Conservation (phyloP, 768 basidiomycete genomes). For the Leccinum boreale region DNA sequence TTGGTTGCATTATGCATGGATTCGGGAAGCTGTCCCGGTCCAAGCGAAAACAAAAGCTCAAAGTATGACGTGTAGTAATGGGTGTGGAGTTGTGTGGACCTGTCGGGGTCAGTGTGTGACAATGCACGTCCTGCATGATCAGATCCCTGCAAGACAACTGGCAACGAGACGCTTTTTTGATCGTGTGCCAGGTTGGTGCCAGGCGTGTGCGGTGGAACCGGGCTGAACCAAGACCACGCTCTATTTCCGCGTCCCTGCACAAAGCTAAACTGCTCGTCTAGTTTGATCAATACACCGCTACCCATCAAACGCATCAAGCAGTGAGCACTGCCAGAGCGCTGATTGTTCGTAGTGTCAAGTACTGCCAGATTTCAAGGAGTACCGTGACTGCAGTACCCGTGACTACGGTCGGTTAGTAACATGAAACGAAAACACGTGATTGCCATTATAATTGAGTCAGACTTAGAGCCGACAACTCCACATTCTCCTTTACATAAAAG, state of each 20-base stretch:
- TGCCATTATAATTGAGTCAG: not conserved
- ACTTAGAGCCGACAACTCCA: slow-evolving; percentile 9
- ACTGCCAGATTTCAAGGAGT: not conserved
- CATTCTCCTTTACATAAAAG: slow-evolving; percentile 2
- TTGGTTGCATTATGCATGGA: not conserved
- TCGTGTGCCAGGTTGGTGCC: not conserved
- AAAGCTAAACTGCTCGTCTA: not conserved
- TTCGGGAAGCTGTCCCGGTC: not conserved
- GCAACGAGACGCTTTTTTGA: not conserved
- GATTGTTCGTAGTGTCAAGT: slow-evolving; percentile 2
- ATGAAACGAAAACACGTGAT: slow-evolving; percentile 18
- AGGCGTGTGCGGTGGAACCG: not conserved
- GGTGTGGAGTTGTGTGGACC: not conserved
- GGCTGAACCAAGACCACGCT: not conserved
- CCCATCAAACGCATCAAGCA: not conserved
- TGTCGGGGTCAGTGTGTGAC: not conserved
- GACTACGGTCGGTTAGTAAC: not conserved
- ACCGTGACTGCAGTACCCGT: no score
- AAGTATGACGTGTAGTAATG: not conserved
- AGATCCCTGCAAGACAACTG: not conserved
- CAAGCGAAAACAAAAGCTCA: not conserved
- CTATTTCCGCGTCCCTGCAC: slow-evolving; percentile 15
- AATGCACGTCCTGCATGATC: not conserved
- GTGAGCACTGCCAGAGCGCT: not conserved
- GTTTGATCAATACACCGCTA: not conserved